A percentile compares a stretch with the other conserved stretches of the same genome.
phyloP scores from a whole-genome alignment of 208 protist genomes.

The Trypanosoma brucei region DNA sequence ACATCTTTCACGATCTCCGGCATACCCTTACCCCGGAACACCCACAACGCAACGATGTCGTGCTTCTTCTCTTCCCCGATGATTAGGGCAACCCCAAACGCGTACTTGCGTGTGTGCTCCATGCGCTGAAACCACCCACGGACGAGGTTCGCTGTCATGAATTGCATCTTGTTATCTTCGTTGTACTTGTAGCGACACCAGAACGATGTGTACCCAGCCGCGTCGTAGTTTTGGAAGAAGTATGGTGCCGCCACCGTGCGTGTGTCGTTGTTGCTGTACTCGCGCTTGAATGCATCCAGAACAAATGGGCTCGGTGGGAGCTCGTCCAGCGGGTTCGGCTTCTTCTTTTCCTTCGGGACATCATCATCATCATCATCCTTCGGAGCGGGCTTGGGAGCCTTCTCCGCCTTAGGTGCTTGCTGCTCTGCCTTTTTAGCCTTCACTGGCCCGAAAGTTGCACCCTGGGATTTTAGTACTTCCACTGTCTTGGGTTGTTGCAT shows the following conservation, averaged over 20 bases:
- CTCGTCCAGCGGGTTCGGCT: slow-evolving; percentile 50
- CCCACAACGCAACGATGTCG: slow-evolving; percentile 70
- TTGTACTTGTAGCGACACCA: slow-evolving; percentile 83
- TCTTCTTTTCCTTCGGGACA: slow-evolving; percentile 51
- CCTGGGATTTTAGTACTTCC: slow-evolving; percentile 48
- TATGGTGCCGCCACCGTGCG: slow-evolving; percentile 62
- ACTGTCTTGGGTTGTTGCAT: slow-evolving; percentile 70
- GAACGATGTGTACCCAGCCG: slow-evolving; percentile 66
- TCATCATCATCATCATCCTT: slow-evolving; percentile 35
- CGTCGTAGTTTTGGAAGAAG: slow-evolving; percentile 66
- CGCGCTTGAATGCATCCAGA: slow-evolving; percentile 71
- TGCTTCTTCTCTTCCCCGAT: slow-evolving; percentile 74
- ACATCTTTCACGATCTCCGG: slow-evolving; percentile 69
- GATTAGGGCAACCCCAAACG: slow-evolving; percentile 72
- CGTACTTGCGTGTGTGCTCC: slow-evolving; percentile 81
- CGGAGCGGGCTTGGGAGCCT: slow-evolving; percentile 7
- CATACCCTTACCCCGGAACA: slow-evolving; percentile 81
- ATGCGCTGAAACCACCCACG: slow-evolving; percentile 85
- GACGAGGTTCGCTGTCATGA: slow-evolving; percentile 83
- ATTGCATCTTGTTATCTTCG: slow-evolving; percentile 76
- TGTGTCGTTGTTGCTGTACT: slow-evolving; percentile 78
- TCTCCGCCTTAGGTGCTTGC: slow-evolving; percentile 8
- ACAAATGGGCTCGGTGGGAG: slow-evolving; percentile 49
- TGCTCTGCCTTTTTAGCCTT: slow-evolving; percentile 36
- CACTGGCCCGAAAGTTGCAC: slow-evolving; percentile 39